Evolutionary conservation across 331 rosid species (phyloP).

Genomic region (Cydonia oblonga): DNA sequence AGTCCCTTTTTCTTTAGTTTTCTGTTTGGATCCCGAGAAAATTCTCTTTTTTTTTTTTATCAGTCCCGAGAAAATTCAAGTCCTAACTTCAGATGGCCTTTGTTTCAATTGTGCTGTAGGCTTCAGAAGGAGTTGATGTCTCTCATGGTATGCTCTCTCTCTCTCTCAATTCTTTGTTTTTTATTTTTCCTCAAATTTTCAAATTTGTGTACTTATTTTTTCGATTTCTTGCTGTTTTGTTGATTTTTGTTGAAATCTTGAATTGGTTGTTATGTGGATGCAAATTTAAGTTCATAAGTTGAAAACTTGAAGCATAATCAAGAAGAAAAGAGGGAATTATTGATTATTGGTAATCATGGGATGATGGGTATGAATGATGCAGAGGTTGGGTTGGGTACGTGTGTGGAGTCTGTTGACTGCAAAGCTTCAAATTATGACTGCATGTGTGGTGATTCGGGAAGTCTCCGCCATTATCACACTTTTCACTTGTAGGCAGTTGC

Average conservation of each 20-base stretch:
- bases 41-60: neutral
- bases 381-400: neutral
- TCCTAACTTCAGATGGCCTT: neutral
- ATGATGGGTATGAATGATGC: neutral
- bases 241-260: neutral
- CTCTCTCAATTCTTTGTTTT: constrained; percentile 1
- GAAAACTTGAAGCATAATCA: neutral
- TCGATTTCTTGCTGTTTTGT: neutral
- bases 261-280: neutral
- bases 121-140: constrained; percentile 94
- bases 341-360: neutral
- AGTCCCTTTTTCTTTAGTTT: neutral
- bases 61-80: neutral
- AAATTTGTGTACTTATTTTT: neutral
- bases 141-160: constrained; percentile 51
- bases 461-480: neutral
- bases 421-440: neutral
- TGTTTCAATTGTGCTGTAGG: constrained; percentile 31
- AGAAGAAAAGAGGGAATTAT: neutral
- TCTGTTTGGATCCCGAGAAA: constrained; percentile 14
- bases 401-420: neutral
- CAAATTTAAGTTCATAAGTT: neutral
- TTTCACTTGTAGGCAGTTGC: neutral
- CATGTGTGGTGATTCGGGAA: neutral
- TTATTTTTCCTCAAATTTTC: neutral